Evolutionary conservation across 768 basidiomycete species (phyloP).

Genomic region (Harrya chromipes): DNA sequence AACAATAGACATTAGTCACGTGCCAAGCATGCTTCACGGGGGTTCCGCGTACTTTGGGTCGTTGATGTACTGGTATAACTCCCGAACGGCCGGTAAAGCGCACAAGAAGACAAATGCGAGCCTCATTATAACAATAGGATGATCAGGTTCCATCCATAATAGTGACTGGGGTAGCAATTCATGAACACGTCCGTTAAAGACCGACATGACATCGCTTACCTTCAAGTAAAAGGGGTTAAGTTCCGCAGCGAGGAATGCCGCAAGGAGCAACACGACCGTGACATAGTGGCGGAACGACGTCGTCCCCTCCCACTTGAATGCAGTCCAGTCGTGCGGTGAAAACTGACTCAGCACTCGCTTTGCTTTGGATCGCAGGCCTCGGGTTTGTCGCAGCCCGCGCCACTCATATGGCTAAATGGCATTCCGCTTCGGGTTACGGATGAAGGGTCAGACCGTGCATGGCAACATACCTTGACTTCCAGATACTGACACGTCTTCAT

Average conservation of each 20-base stretch:
- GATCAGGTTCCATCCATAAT: conserved; percentile 90
- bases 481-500: conserved; percentile 88
- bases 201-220: conserved; percentile 38
- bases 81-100: conserved; percentile 81
- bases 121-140: conserved; percentile 73
- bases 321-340: conserved; percentile 84
- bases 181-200: conserved; percentile 21
- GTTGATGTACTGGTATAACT: conserved; percentile 81
- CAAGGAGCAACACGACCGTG: conserved; percentile 70
- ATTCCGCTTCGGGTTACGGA: not conserved
- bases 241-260: conserved; percentile 80
- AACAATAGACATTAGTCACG: not conserved
- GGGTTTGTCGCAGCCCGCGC: conserved; percentile 78
- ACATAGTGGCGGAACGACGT: conserved; percentile 73
- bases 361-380: conserved; percentile 75
- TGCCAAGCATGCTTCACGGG: not conserved
- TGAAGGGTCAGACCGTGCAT: not conserved
- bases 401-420: conserved; percentile 69
- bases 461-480: conserved; percentile 68
- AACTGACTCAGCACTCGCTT: conserved; percentile 79
- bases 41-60: conserved; percentile 59
- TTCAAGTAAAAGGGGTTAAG: conserved; percentile 88
- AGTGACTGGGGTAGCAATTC: conserved; percentile 40
- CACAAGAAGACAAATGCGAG: conserved; percentile 80
- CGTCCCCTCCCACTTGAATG: conserved; percentile 84